Conservation (phyloP, 352 stramenopile genomes). For the Thalassiosira ordinaria region DNA sequence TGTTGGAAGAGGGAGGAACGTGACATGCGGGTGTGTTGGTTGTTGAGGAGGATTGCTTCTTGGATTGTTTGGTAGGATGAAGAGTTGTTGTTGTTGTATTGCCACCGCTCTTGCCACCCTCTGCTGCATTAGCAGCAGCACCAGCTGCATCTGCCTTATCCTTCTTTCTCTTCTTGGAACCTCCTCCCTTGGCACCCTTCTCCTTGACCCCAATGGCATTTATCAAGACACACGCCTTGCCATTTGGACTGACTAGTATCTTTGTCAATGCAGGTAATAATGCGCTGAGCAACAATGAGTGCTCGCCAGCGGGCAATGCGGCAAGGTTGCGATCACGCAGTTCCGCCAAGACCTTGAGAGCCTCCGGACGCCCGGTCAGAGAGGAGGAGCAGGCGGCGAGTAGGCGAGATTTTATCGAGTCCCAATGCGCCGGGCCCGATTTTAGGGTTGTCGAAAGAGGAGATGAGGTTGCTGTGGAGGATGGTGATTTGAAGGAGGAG, state of each 20-base stretch:
- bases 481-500: too few species aligned
- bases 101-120: not conserved
- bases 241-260: constrained; percentile 26
- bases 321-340: constrained; percentile 5
- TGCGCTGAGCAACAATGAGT: constrained; percentile 15
- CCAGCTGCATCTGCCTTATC: not conserved
- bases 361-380: not conserved
- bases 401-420: constrained; percentile 29
- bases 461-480: not conserved
- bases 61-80: not conserved
- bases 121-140: not conserved
- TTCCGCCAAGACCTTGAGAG: constrained; percentile 4
- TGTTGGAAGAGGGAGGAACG: constrained; percentile 1
- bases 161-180: constrained; percentile 34
- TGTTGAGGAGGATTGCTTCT: not conserved
- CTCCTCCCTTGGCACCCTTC: not conserved
- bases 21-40: constrained; percentile 14
- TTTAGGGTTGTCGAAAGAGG: not conserved
- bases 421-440: constrained; percentile 19
- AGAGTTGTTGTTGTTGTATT: not conserved
- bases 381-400: constrained; percentile 9
- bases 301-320: not conserved
- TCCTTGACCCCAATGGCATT: constrained; percentile 7
- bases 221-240: constrained; percentile 21
- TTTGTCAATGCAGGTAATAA: constrained; percentile 29